phyloP scores from a whole-genome alignment of 495 filamentous ascomycete genomes.

The Xylaria acuta region DNA sequence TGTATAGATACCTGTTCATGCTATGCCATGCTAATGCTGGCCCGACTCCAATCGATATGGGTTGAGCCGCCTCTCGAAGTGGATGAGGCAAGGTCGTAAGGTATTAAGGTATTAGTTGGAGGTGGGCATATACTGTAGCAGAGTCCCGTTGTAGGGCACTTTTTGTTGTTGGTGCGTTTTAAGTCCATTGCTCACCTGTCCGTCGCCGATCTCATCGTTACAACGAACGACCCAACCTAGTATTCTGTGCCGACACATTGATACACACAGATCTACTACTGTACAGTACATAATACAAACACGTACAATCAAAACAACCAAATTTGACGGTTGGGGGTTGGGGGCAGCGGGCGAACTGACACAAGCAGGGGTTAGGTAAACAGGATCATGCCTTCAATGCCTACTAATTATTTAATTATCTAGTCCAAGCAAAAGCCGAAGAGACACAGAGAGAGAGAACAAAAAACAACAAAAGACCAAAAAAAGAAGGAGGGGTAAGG shows the following conservation, averaged over 20 bases:
- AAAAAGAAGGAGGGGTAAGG: conserved; percentile 22
- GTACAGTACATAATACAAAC: not conserved
- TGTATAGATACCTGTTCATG: conserved; percentile 38
- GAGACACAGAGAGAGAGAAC: conserved; percentile 11
- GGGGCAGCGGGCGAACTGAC: conserved; percentile 26
- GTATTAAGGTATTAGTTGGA: not conserved
- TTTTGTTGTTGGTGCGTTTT: not conserved
- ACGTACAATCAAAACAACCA: not conserved
- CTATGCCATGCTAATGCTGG: not conserved
- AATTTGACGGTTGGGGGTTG: not conserved
- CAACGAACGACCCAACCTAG: not conserved
- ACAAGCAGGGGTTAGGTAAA: too few species aligned
- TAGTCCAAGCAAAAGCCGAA: not conserved
- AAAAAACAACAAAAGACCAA: conserved; percentile 6
- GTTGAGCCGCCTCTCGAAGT: conserved; percentile 15
- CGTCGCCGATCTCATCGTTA: not conserved
- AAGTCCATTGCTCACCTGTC: not conserved
- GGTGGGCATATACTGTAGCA: not conserved
- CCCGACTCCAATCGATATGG: conserved; percentile 11
- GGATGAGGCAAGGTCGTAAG: conserved; percentile 23
- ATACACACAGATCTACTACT: not conserved
- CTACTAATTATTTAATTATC: not conserved
- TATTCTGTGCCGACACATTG: not conserved
- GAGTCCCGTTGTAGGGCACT: not conserved
- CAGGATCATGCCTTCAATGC: too few species aligned